Evolutionary conservation across 495 filamentous ascomycete genomes (phyloP).

Genomic region (Penicillium canescens): DNA sequence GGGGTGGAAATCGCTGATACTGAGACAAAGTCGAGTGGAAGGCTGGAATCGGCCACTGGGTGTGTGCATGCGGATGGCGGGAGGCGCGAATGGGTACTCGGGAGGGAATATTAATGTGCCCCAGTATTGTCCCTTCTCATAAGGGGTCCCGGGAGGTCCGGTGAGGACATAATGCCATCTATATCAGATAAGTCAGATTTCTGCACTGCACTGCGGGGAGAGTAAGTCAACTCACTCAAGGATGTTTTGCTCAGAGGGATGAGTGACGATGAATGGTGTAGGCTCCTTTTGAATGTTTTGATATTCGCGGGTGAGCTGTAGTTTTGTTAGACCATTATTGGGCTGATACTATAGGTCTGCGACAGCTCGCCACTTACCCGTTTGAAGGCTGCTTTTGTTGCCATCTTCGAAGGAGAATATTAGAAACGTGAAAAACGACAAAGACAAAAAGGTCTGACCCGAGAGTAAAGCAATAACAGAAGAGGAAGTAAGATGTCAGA

Average conservation of each 20-base stretch:
- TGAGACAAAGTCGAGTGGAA: conserved; percentile 86
- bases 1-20: conserved; percentile 95
- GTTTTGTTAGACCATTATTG: conserved; percentile 14
- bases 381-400: conserved; percentile 80
- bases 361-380: conserved; percentile 56
- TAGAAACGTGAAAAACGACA: background rate
- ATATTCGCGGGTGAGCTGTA: conserved; percentile 89
- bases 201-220: background rate
- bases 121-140: conserved; percentile 97
- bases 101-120: conserved; percentile 93
- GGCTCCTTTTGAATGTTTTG: conserved; percentile 88
- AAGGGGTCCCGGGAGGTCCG: conserved; percentile 91
- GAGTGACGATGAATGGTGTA: conserved; percentile 88
- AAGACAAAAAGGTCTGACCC: background rate
- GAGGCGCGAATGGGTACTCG: conserved; percentile 95
- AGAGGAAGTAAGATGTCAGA: background rate
- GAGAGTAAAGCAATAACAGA: background rate
- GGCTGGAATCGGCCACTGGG: conserved; percentile 94
- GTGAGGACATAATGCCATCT: conserved; percentile 99
- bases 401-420: conserved; percentile 52
- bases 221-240: conserved; percentile 64
- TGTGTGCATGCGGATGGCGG: conserved; percentile 98
- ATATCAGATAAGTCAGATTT: conserved; percentile 7
- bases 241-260: conserved; percentile 93
- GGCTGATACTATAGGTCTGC: background rate